Conservation (phyloP, 371 early-diverging fungal species). For the Amoeboaphelidium occidentale region DNA sequence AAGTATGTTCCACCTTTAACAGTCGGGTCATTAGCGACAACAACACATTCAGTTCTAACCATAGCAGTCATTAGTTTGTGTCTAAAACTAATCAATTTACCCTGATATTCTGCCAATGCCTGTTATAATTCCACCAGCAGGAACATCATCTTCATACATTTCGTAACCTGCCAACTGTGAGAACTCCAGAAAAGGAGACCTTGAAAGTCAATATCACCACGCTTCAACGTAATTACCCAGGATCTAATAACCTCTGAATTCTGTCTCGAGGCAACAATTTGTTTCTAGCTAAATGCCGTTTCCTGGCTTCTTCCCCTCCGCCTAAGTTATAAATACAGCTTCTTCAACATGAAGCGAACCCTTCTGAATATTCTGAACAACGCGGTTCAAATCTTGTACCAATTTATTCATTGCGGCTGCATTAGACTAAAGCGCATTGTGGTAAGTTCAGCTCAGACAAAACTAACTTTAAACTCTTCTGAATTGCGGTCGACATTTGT, state of each 20-base stretch:
- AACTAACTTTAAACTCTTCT: constrained; percentile 47
- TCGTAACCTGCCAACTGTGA: constrained; percentile 78
- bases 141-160: constrained; percentile 56
- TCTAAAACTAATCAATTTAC: constrained; percentile 13
- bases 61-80: not conserved
- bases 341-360: constrained; percentile 21
- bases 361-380: constrained; percentile 39
- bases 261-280: constrained; percentile 88
- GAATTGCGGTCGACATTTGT: constrained; percentile 46
- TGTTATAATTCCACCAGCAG: constrained; percentile 84
- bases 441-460: not conserved
- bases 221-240: constrained; percentile 22
- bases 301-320: constrained; percentile 67
- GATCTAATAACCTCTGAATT: constrained; percentile 60
- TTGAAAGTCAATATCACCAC: not conserved
- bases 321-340: constrained; percentile 21
- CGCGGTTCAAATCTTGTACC: constrained; percentile 41
- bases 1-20: constrained; percentile 86
- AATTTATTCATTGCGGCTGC: constrained; percentile 46
- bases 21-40: constrained; percentile 67
- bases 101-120: constrained; percentile 88
- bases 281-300: constrained; percentile 58
- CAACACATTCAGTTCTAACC: constrained; percentile 64
- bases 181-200: constrained; percentile 71
- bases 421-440: constrained; percentile 15